Conservation (phyloP, 2,329 filamentous ascomycete species). For the Calonectria naviculata region DNA sequence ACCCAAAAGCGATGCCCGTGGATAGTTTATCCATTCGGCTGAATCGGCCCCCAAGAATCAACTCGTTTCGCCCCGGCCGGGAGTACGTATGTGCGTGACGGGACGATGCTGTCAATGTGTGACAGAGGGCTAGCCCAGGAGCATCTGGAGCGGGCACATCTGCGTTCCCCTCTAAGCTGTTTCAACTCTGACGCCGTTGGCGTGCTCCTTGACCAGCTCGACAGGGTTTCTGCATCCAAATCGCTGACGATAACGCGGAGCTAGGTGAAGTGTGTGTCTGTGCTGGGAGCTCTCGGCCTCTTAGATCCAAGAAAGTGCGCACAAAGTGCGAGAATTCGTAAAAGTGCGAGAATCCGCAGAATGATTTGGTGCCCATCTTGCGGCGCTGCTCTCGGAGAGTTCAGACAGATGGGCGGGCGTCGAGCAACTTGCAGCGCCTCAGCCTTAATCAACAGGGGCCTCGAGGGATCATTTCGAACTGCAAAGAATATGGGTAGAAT, state of each 20-base stretch:
- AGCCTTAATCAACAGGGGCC: background rate
- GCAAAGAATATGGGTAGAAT: background rate
- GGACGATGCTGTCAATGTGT: background rate
- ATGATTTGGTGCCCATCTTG: background rate
- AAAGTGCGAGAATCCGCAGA: no score
- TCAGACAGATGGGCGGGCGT: background rate
- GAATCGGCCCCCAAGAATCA: background rate
- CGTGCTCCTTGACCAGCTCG: slow-evolving; percentile 4
- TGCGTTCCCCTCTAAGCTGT: slow-evolving; percentile 24
- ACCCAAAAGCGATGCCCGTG: background rate
- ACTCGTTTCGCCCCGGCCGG: background rate
- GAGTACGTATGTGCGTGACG: background rate
- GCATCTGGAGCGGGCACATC: background rate
- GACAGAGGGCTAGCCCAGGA: background rate
- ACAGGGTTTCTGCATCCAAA: background rate
- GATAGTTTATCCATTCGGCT: background rate
- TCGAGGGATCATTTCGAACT: background rate
- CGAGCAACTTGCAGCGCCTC: background rate
- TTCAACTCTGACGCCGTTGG: slow-evolving; percentile 32
- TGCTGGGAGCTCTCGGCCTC: background rate
- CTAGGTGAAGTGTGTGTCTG: background rate
- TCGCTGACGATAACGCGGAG: slow-evolving; percentile 8
- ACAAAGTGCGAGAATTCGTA: background rate
- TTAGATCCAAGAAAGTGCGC: background rate
- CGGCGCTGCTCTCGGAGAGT: background rate